Percentiles rank a stretch among this genome's conserved stretches.
phyloP scores from a whole-genome alignment of 2,329 filamentous ascomycete species.

The Cladorrhinum sp. region DNA sequence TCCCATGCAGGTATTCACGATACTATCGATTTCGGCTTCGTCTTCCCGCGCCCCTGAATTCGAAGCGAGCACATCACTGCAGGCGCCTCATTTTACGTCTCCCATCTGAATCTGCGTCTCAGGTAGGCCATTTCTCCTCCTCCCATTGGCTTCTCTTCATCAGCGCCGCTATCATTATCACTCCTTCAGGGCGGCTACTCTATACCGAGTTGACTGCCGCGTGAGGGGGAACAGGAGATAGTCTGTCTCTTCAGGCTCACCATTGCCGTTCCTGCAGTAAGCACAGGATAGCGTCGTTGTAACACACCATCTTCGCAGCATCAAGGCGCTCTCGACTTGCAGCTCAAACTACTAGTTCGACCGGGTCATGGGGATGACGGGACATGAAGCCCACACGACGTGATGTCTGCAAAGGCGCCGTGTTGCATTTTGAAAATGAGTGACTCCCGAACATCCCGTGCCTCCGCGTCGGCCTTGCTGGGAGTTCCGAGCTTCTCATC shows the following conservation, averaged over 20 bases:
- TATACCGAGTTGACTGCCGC: neutral
- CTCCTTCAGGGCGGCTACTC: neutral
- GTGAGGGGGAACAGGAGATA: neutral
- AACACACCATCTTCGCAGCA: constrained; percentile 7
- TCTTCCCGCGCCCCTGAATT: neutral
- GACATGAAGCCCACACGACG: neutral
- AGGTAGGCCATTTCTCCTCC: neutral
- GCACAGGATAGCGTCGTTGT: neutral
- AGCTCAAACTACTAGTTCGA: neutral
- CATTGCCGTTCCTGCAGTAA: neutral
- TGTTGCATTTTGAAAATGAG: neutral
- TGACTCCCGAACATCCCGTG: neutral
- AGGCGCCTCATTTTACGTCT: neutral
- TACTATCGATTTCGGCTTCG: constrained; percentile 22
- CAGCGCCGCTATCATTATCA: neutral
- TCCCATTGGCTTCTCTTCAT: neutral
- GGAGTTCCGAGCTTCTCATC: neutral
- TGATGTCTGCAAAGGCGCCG: neutral
- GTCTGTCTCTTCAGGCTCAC: neutral
- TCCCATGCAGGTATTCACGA: constrained; percentile 12
- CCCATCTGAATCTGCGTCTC: neutral
- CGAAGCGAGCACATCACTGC: constrained; percentile 4
- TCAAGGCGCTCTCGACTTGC: neutral
- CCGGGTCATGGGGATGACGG: constrained; percentile 2
- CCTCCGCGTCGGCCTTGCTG: neutral